Percentiles rank a stretch among this genome's conserved stretches.
Evolutionary conservation across 1,284 basidiomycete species (phyloP).

Genomic region (Microbotryum scabiosae): DNA sequence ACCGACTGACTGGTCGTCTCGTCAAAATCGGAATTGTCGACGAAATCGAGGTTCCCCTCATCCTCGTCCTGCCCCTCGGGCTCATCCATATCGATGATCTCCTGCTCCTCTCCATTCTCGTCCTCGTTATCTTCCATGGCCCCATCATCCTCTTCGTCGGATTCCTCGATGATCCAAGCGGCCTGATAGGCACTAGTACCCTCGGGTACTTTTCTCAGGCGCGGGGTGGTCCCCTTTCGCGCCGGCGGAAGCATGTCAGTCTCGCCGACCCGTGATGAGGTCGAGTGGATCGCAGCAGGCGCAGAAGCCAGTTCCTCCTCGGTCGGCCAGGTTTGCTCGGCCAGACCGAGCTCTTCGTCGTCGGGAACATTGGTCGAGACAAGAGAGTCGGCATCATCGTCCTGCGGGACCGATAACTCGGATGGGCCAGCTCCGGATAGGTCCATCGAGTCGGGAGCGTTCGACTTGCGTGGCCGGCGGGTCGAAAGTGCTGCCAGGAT

Average conservation of each 20-base stretch:
- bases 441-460: conserved; percentile 18
- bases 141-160: conserved; percentile 50
- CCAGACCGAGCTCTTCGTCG: conserved; percentile 74
- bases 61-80: conserved; percentile 39
- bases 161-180: conserved; percentile 81
- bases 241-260: conserved; percentile 51
- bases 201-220: conserved; percentile 69
- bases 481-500: conserved; percentile 15
- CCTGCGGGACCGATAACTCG: conserved; percentile 25
- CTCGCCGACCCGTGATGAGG: conserved; percentile 34
- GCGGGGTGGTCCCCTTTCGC: conserved; percentile 55
- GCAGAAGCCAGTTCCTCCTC: conserved; percentile 79
- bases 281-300: conserved; percentile 37
- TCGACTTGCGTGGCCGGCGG: conserved; percentile 5
- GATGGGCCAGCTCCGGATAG: neutral
- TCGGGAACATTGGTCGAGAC: conserved; percentile 60
- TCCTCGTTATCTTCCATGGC: conserved; percentile 44
- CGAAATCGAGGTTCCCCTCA: conserved; percentile 43
- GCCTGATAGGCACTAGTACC: conserved; percentile 91
- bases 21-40: conserved; percentile 22
- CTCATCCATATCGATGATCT: conserved; percentile 30
- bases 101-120: conserved; percentile 21
- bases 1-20: conserved; percentile 26
- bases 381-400: conserved; percentile 73
- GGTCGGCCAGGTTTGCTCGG: conserved; percentile 98